Conservation (phyloP, 2,329 filamentous ascomycete species). For the Neopestalotiopsis rosae region DNA sequence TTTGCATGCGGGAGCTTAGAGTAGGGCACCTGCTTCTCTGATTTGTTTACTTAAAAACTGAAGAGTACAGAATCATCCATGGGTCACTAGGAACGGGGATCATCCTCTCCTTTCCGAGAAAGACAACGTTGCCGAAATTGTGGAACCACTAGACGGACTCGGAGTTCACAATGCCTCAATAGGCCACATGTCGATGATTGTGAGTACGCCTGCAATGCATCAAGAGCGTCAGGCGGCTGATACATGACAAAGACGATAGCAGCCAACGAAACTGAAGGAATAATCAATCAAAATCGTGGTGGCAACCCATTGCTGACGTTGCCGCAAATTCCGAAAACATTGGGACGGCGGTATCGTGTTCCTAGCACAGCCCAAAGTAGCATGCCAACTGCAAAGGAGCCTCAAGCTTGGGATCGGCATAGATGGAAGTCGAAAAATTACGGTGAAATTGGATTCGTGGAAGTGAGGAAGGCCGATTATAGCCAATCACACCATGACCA, state of each 20-base stretch:
- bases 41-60: conserved; percentile 21
- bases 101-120: conserved; percentile 81
- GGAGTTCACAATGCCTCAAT: conserved; percentile 93
- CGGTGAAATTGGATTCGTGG: conserved; percentile 49
- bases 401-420: conserved; percentile 20
- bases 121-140: conserved; percentile 82
- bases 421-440: conserved; percentile 50
- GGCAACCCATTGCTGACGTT: too few relatives aligned
- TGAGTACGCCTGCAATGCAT: conserved; percentile 43
- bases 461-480: conserved; percentile 50
- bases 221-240: conserved; percentile 14
- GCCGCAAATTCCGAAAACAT: too few relatives aligned
- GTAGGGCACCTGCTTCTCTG: conserved; percentile 55
- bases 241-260: conserved; percentile 74
- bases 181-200: conserved; percentile 81
- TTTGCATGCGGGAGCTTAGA: conserved; percentile 80
- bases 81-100: conserved; percentile 83
- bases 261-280: conserved; percentile 63
- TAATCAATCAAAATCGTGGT: too few relatives aligned
- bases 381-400: conserved; percentile 6
- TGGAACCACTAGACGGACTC: conserved; percentile 85
- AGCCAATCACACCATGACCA: conserved; percentile 34
- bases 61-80: conserved; percentile 76
- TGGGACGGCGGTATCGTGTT: too few relatives aligned
- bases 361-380: background rate